Base-by-base conservation (phyloP, 805 yeast genomes). In the Saturnispora saitoi region DNA sequence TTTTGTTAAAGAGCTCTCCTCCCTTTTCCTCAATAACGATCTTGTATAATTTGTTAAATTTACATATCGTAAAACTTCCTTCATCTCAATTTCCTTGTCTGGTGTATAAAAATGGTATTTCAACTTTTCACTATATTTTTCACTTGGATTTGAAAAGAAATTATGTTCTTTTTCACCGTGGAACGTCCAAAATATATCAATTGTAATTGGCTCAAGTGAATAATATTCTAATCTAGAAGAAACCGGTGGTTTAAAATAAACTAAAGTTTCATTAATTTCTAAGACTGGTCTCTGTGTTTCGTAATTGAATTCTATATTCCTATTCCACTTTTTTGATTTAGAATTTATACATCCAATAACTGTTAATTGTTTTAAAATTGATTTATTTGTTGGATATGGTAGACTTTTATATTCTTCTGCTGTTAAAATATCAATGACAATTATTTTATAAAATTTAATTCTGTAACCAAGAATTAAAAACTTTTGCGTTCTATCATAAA, bases 201-300 rank as follows among this genome's bases (percentile, higher is more conserved):
- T 71, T 3, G 78, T 66, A 3, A 88, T 84, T 0, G 96, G 95
- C n/a, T 72, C 68, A 3, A 81, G 61, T 0, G 96, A 81, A 54
- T 78, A 83, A 61, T 85, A 87, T 55, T 89, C 95, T 71, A 90
- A 72, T 50, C 77, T 74, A 28, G 71, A 71, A 17, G 83, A 77
- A 40, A 76, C 73, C 0, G 97, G 97, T 1, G 93, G 83, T 24
- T 76, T 75, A 59, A 78, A 89, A n/a, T 74, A 56, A 4, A 83
- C 64, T 2, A 80, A 37, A 40, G 58, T 61, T 37, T 58, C 61
- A 30, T 57, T 34, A 2, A 43, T 20, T 3, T 48, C 44, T 28
- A 58, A 24, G 4, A 54, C 38, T 10, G 64, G 64, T 15, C n/a
- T 40, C 15, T 49, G 38, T 2, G 37, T n/a, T 2, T 20, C 24